Evolutionary conservation across 2,329 filamentous ascomycete species (phyloP), one percentile per base, ranked within the genome.

Genomic region (Plectosphaerella plurivora): DNA sequence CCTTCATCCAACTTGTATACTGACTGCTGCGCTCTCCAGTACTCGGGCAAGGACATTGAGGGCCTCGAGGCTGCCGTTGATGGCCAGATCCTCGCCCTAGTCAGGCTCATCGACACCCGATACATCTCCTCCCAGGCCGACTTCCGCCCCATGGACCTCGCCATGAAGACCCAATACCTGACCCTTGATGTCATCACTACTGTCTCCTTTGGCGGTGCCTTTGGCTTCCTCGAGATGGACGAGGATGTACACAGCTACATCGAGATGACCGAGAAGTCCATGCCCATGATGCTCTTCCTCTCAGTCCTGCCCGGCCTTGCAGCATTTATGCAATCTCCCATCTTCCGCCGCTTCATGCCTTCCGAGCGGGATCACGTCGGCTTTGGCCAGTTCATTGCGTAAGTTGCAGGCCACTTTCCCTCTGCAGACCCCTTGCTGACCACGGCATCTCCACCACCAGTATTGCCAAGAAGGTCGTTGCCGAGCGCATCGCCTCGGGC

Each of bases 151-250:
- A 67, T 81, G 62, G 77, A 83, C 58, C 60, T 77, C 49, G 73
- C 70, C 11, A 60, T 65, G 33, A 77, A 78, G 54, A 69, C 73
- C 3, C 76, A 79, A 42, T 82, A 71, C 65, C 76, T 83, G 51
- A 79, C 78, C 0, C 65, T 83, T 5, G 81, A 84, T 53, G 73
- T 81, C 39, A 80, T 84, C 56, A 77, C 73, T 35, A 72, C 74
- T 44, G 61, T 84, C 5, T 76, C 75, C 0, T 76, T 82, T 45
- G 80, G 79, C 11, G 59, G 75, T 48, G 61, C 71, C 0, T 79
- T 81, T 54, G 77, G 78, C 12, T 76, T 75, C 55, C 58, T 81
- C 1, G 68, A 70, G n/a, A 59, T 67, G 5, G 74, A 82, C 57
- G 61, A 65, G 4, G 78, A 82, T 54, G 67, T 74, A 0, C 75